These are phyloP conservation scores for Rubroshorea leprosula DNA, from an alignment of 345 rosid genomes.

Conservation along the genomic window DNA sequence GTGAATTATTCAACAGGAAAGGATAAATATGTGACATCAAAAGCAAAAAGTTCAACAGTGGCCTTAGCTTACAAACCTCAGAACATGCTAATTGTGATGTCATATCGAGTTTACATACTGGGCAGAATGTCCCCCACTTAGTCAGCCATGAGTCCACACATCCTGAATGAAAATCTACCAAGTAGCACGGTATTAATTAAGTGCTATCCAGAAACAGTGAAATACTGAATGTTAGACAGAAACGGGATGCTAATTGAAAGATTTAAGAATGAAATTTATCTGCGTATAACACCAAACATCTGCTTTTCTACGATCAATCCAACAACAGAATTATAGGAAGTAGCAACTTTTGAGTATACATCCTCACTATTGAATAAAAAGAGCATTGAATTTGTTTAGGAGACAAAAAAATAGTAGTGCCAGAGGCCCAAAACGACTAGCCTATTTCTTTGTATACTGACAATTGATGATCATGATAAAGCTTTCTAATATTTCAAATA, in stretches of 20 bases:
- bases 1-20: constrained; percentile 4
- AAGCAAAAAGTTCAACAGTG: constrained; percentile 11
- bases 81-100: constrained; percentile 28
- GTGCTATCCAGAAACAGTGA: not conserved
- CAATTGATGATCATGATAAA: too few relatives aligned
- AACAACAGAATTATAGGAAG: too few relatives aligned
- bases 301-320: too few relatives aligned
- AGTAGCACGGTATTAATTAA: constrained; percentile 20
- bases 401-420: too few relatives aligned
- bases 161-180: constrained; percentile 64
- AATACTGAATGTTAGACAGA: not conserved
- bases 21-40: not conserved
- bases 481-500: too few relatives aligned
- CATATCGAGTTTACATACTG: constrained; percentile 75
- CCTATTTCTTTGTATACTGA: too few relatives aligned
- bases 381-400: too few relatives aligned
- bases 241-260: not conserved
- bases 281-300: too few relatives aligned
- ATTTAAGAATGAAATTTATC: too few relatives aligned
- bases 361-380: too few relatives aligned
- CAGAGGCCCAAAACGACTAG: too few relatives aligned
- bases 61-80: constrained; percentile 31
- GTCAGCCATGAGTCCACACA: constrained; percentile 76
- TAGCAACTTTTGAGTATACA: too few relatives aligned
- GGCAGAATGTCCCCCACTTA: constrained; percentile 71